Base-by-base conservation (phyloP, 805 yeast genomes). In the Priceomyces fermenticarens region DNA sequence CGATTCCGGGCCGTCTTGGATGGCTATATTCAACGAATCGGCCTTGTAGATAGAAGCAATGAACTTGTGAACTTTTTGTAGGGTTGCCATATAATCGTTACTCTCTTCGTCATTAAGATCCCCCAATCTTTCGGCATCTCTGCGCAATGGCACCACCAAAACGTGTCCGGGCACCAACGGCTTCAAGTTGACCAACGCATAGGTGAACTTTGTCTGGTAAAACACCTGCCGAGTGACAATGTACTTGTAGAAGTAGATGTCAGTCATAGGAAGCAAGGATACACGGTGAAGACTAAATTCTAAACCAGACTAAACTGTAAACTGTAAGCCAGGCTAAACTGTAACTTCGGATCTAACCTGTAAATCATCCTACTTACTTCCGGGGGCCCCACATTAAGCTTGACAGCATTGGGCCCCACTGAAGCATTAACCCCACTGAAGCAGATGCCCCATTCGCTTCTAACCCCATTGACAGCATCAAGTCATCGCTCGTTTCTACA, bases 131-230 rank as follows among this genome's bases (percentile, higher is more conserved):
- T 77, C 65, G 11, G 83, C 88, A 0, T 53, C 48, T 12, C 71
- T 68, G 35, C 97, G 65, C n/a, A 77, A 58, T 1, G 98, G 98
- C 4, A 89, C 91, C 10, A 93, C 80, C 10, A 93, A 70, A 0
- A 89, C 91, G 66, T 93, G 99, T 1, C 99, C 99, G 0, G 96
- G 93, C 0, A 88, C 86, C 38, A 95, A 68, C 0, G 99, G 99
- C 60, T 88, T 88, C 38, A 95, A 61, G 59, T 93, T 93, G 20
- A 95, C 99, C 35, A 93, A 63, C 0, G 96, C 97, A 66, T 72
- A 95, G 1, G 93, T 76, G 58, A 76, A 70, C 43, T 75, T 73
- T 2, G 95, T 72, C 47, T 68, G 69, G 72, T 75, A 81, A 46
- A 67, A 67, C 20, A 81, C 85, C 51, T 82, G 87, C 3, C 70